Conservation (phyloP, 768 basidiomycete genomes). For the Tulasnella calospora region DNA sequence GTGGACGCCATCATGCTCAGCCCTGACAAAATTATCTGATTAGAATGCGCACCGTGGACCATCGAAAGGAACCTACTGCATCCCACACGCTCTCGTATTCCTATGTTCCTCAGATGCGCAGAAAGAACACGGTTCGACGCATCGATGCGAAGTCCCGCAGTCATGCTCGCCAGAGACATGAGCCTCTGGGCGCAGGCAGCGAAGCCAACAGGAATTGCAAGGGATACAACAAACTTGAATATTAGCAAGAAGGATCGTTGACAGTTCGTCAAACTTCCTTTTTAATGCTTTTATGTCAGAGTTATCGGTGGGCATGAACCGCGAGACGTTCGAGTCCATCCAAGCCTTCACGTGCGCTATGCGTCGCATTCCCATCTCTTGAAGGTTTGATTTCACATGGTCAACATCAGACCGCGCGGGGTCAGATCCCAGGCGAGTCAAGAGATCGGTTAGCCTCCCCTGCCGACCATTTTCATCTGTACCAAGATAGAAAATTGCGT, state of each 20-base stretch:
- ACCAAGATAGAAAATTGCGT: neutral
- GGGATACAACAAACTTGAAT: neutral
- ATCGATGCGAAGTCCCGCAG: constrained; percentile 15
- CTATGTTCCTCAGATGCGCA: neutral
- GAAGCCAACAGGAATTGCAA: constrained; percentile 16
- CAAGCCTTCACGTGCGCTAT: neutral
- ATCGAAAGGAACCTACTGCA: neutral
- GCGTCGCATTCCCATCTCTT: neutral
- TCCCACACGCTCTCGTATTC: neutral
- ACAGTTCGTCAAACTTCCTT: neutral
- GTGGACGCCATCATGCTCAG: constrained; percentile 13
- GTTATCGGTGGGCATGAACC: neutral
- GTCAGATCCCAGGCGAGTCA: neutral
- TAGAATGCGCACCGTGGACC: too few relatives aligned
- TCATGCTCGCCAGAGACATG: neutral
- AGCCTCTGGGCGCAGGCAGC: neutral
- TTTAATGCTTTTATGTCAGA: neutral
- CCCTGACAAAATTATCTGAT: neutral
- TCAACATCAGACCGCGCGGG: neutral
- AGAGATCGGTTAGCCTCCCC: neutral
- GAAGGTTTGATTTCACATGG: neutral
- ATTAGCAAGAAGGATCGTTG: neutral
- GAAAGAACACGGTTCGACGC: neutral
- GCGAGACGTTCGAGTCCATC: neutral
- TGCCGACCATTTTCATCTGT: neutral